Percentiles rank a stretch among this genome's conserved stretches.
phyloP scores from a whole-genome alignment of 768 basidiomycete genomes.

The Leccinellum luteum region DNA sequence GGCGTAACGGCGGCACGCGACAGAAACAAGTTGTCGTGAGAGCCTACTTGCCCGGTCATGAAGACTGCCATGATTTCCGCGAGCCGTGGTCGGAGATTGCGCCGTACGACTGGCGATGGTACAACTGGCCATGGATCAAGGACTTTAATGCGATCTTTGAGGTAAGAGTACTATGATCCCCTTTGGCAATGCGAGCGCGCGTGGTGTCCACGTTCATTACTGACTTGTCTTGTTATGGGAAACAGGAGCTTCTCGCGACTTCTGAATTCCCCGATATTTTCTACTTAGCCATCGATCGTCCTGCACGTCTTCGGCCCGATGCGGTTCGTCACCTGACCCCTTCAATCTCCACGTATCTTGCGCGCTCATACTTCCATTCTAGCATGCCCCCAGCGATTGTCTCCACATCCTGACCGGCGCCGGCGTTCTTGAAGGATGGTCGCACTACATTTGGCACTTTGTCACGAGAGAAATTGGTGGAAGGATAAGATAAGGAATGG shows the following conservation, averaged over 20 bases:
- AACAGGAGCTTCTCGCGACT: slow-evolving; percentile 42
- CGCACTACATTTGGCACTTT: slow-evolving; percentile 51
- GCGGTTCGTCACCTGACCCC: slow-evolving; percentile 41
- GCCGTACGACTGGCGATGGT: slow-evolving; percentile 49
- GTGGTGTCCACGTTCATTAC: neutral
- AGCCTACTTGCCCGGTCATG: slow-evolving; percentile 64
- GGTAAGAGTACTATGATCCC: slow-evolving; percentile 36
- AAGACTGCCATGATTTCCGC: slow-evolving; percentile 52
- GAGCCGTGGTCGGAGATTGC: slow-evolving; percentile 46
- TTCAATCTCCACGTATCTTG: neutral
- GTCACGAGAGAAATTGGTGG: slow-evolving; percentile 37
- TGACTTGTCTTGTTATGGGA: slow-evolving; percentile 2
- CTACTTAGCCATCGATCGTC: slow-evolving; percentile 60
- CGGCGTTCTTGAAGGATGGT: slow-evolving; percentile 51
- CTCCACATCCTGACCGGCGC: slow-evolving; percentile 45
- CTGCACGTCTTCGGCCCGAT: slow-evolving; percentile 61
- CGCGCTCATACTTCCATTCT: slow-evolving; percentile 2
- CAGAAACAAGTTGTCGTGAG: slow-evolving; percentile 51
- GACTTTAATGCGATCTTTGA: slow-evolving; percentile 58
- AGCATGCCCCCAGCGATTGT: slow-evolving; percentile 46
- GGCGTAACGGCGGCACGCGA: slow-evolving; percentile 22
- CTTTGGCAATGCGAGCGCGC: neutral
- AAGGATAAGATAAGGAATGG: slow-evolving; percentile 18
- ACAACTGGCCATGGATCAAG: slow-evolving; percentile 64
- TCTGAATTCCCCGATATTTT: slow-evolving; percentile 51